Evolutionary conservation across 495 filamentous ascomycete genomes (phyloP).

Genomic region (Neurospora sp.): DNA sequence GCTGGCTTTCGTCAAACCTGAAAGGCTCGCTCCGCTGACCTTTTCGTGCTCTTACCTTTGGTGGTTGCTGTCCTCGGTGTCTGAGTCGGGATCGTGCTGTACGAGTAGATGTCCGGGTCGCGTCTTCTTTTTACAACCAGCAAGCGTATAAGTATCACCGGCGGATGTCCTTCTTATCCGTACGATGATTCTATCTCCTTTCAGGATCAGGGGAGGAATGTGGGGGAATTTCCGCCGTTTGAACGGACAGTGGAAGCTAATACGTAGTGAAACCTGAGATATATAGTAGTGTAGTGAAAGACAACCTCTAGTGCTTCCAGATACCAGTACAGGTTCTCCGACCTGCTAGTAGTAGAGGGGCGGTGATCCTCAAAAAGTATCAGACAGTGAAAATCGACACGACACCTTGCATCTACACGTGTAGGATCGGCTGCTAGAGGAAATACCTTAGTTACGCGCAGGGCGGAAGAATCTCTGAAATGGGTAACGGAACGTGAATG

Average conservation of each 20-base stretch:
- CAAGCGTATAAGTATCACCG: constrained; percentile 21
- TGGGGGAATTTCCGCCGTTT: constrained; percentile 4
- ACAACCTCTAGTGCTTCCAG: background rate
- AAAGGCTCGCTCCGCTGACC: background rate
- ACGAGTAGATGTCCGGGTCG: constrained; percentile 10
- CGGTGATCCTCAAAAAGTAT: background rate
- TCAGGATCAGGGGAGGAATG: constrained; percentile 3
- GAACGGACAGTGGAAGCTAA: background rate
- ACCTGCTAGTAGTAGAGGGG: background rate
- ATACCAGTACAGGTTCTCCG: background rate
- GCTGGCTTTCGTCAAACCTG: constrained; percentile 1
- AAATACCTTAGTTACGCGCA: background rate
- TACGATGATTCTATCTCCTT: background rate
- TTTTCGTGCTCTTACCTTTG: constrained; percentile 6
- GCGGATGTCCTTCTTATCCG: constrained; percentile 12
- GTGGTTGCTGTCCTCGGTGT: constrained; percentile 2
- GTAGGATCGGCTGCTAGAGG: background rate
- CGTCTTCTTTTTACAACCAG: constrained; percentile 11
- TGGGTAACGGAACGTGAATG: constrained; percentile 9
- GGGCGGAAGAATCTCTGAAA: background rate
- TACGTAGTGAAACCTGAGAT: background rate
- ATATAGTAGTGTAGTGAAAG: background rate
- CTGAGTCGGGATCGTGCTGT: constrained; percentile 17
- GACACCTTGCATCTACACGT: background rate
- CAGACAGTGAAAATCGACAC: background rate